A percentile compares a stretch with the other conserved stretches of the same genome.
phyloP scores from a whole-genome alignment of 768 basidiomycete genomes.

The Boletus sp. region DNA sequence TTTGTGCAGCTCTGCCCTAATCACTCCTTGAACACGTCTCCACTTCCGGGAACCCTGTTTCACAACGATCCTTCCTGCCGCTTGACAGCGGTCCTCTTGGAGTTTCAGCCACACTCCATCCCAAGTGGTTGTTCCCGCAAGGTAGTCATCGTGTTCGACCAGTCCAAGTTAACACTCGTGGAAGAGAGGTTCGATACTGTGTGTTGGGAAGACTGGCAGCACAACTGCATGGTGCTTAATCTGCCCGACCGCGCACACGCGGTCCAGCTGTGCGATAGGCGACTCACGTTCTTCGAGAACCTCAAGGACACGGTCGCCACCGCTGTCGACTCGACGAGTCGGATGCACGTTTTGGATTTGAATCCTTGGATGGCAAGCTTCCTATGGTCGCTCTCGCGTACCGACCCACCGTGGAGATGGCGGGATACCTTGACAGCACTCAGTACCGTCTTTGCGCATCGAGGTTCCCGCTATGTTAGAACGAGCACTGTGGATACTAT shows the following conservation, averaged over 20 bases:
- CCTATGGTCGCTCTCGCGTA: slow-evolving; percentile 26
- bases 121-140: slow-evolving; percentile 34
- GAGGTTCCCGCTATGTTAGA: slow-evolving; percentile 26
- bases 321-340: slow-evolving; percentile 16
- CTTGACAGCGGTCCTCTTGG: slow-evolving; percentile 41
- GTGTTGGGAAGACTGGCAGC: slow-evolving; percentile 56
- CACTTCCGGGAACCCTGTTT: slow-evolving; percentile 48
- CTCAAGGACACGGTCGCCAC: slow-evolving; percentile 13
- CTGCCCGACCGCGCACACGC: slow-evolving; percentile 30
- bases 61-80: slow-evolving; percentile 52
- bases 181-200: slow-evolving; percentile 44
- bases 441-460: slow-evolving; percentile 29
- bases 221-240: slow-evolving; percentile 32
- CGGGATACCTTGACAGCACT: slow-evolving; percentile 22
- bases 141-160: slow-evolving; percentile 53
- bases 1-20: slow-evolving; percentile 49
- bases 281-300: slow-evolving; percentile 32
- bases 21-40: slow-evolving; percentile 36
- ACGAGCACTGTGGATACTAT: slow-evolving; percentile 43
- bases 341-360: slow-evolving; percentile 30
- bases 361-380: slow-evolving; percentile 26
- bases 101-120: slow-evolving; percentile 39
- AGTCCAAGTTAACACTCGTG: slow-evolving; percentile 46
- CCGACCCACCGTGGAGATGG: slow-evolving; percentile 32
- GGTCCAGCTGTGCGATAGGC: slow-evolving; percentile 29